Evolutionary conservation across 2,329 filamentous ascomycete genomes (phyloP), one percentile per base, ranked within the genome.

Genomic region (Aspergillus vadensis): DNA sequence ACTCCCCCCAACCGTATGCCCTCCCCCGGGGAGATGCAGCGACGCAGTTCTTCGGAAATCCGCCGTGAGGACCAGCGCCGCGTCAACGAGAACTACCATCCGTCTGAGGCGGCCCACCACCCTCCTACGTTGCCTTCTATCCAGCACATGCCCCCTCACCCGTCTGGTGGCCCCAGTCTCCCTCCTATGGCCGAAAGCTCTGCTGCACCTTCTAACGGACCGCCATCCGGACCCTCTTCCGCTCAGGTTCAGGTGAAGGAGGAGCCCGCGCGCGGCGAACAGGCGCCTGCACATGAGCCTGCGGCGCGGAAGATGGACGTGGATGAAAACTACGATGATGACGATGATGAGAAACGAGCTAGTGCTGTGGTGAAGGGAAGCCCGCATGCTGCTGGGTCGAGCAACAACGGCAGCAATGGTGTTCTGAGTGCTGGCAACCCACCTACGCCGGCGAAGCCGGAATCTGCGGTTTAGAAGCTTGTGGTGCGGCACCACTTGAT

Each of bases 271-370:
- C 82, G 76, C 56, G 75, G 72, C 38, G 80, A 82, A 63, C 76
- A 84, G 27, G 76, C 83, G 2, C 80, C 83, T 19, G 76, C 82
- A 17, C 88, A 88, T 60, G 94, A 98, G 78, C 91, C 92, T 56
- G 92, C 95, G 36, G 92, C 92, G 19, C 85, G 95, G 21, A 96
- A 96, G 77, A 96, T 99, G 87, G 94, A 98, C 6, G 91, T 98
- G 19, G 93, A 99, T 68, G 95, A 99, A 75, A 91, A 98, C 74
- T 98, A 99, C 70, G 94, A 98, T 74, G 94, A 98, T 70, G 94
- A 93, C 4, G 93, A 96, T 66, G 94, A 97, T 61, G 90, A 95
- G 43, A 87, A 86, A 75, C 76, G 81, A 63, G 68, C 67, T n/a
- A 67, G 60, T 57, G 58, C 66, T 41, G 69, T 61, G 47, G 66